Evolutionary conservation across 495 filamentous ascomycete species (phyloP).

Genomic region (Lophiostoma macrostomum): DNA sequence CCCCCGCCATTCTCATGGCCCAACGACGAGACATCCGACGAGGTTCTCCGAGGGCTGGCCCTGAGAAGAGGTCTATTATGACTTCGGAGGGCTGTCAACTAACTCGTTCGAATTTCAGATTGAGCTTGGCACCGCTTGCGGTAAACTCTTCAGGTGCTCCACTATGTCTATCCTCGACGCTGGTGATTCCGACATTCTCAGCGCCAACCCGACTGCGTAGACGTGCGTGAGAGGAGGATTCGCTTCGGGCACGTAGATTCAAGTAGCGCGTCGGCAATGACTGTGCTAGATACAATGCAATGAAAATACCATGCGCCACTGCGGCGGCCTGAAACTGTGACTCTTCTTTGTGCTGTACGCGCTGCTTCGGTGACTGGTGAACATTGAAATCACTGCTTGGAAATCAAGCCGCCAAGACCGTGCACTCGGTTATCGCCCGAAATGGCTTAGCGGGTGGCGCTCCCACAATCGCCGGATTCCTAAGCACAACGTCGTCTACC

Average conservation of each 20-base stretch:
- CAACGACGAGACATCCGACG: conserved; percentile 29
- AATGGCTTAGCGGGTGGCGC: conserved; percentile 15
- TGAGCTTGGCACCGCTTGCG: conserved; percentile 90
- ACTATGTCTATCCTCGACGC: conserved; percentile 95
- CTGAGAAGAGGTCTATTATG: conserved; percentile 74
- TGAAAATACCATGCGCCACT: conserved; percentile 9
- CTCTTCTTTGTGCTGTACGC: neutral
- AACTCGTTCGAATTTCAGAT: conserved; percentile 59
- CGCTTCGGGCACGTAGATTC: neutral
- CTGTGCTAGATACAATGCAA: conserved; percentile 12
- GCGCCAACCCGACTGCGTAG: conserved; percentile 62
- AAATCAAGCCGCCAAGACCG: conserved; percentile 1
- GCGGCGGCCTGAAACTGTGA: neutral
- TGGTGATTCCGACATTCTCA: conserved; percentile 94
- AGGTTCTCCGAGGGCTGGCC: conserved; percentile 46
- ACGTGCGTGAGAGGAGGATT: conserved; percentile 9
- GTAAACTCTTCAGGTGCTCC: conserved; percentile 85
- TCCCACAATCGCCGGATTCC: too few relatives aligned
- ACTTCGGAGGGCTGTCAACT: conserved; percentile 80
- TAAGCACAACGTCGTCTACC: neutral
- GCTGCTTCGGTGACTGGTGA: neutral
- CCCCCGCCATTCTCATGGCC: conserved; percentile 31
- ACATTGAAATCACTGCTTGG: conserved; percentile 1
- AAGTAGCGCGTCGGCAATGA: neutral
- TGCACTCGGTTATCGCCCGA: conserved; percentile 10